Evolutionary conservation across 225 moss, liverwort and hornwort genomes (phyloP).

Genomic region (Ulota crispa): DNA sequence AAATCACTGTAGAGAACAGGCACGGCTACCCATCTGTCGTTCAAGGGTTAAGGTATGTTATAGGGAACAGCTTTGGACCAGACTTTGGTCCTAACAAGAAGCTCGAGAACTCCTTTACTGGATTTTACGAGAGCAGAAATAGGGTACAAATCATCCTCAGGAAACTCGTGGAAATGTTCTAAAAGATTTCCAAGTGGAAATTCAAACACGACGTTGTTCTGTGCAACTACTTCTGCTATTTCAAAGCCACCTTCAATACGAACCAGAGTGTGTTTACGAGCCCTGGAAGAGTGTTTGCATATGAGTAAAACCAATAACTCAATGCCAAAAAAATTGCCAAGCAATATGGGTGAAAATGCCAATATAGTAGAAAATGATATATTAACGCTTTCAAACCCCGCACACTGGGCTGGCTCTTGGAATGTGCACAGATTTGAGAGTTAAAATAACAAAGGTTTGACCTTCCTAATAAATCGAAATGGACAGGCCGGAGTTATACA

Average conservation of each 20-base stretch:
- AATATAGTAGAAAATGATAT: too few species aligned
- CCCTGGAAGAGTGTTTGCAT: neutral
- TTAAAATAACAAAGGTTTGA: neutral
- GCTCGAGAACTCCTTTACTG: too few species aligned
- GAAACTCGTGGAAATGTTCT: neutral
- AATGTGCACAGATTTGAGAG: neutral
- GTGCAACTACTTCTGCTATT: neutral
- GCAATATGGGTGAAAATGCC: neutral
- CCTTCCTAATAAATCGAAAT: neutral
- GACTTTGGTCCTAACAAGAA: too few species aligned
- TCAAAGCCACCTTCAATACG: neutral
- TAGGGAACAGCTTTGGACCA: too few species aligned
- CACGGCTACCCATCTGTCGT: too few species aligned
- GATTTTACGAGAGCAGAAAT: neutral
- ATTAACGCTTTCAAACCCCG: neutral
- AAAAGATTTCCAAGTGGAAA: neutral
- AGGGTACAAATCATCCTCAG: neutral
- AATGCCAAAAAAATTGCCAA: neutral
- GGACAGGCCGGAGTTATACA: neutral
- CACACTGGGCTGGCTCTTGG: neutral
- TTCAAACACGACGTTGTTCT: neutral
- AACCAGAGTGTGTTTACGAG: neutral
- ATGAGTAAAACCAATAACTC: neutral
- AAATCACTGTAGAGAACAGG: too few species aligned
- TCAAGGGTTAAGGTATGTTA: too few species aligned